Conservation (phyloP, 345 rosid species). For the Populus ilicifolia region DNA sequence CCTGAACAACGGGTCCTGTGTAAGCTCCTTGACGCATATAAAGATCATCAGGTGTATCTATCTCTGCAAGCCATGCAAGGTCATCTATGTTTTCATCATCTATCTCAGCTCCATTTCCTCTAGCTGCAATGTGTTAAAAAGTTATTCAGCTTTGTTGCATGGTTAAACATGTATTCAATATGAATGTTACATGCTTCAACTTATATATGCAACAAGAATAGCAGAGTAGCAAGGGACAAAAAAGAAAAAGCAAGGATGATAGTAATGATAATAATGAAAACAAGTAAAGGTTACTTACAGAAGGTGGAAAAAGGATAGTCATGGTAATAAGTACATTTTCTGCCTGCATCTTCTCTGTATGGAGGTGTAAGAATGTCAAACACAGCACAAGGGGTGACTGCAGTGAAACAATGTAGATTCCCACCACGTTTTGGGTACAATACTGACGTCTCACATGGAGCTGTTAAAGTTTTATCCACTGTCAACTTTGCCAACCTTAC, state of each 20-base stretch:
- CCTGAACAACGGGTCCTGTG: slow-evolving; percentile 46
- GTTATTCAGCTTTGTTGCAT: not conserved
- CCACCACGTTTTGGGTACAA: slow-evolving; percentile 81
- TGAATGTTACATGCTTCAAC: not conserved
- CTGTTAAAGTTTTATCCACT: slow-evolving; percentile 59
- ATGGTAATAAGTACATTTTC: slow-evolving; percentile 74
- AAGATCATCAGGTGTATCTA: slow-evolving; percentile 64
- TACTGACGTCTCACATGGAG: slow-evolving; percentile 60
- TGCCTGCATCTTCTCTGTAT: slow-evolving; percentile 65
- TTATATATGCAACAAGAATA: not conserved
- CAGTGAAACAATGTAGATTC: slow-evolving; percentile 91
- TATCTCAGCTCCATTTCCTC: slow-evolving; percentile 41
- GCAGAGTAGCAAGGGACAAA: not conserved
- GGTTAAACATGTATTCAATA: not conserved
- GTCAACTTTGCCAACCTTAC: slow-evolving; percentile 67
- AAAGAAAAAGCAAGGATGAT: not conserved
- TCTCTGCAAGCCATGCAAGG: slow-evolving; percentile 82
- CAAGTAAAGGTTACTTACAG: slow-evolving; percentile 36
- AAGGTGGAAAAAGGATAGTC: slow-evolving; percentile 68
- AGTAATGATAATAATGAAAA: not conserved
- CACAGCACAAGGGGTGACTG: slow-evolving; percentile 82
- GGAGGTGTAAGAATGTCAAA: slow-evolving; percentile 92
- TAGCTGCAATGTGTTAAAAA: slow-evolving; percentile 8
- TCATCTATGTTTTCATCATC: slow-evolving; percentile 55
- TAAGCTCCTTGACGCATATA: slow-evolving; percentile 73